Percentiles rank a stretch among this genome's conserved stretches.
These are phyloP conservation scores for Calophaca sinica DNA, from an alignment of 306 rosid genomes.

Conservation along the genomic window DNA sequence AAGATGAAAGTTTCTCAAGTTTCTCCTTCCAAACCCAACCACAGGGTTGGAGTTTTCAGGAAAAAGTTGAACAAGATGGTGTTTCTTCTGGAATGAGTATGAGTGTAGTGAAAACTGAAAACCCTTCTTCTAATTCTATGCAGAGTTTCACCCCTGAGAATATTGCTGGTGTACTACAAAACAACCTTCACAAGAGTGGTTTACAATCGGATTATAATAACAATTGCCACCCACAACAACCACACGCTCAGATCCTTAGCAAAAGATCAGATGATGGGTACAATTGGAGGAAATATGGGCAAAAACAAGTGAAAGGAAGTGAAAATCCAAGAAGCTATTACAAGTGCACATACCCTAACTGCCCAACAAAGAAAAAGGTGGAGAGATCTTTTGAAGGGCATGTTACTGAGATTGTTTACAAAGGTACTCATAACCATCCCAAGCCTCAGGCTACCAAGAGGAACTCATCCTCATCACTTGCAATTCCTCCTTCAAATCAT, in stretches of 20 bases:
- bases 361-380: constrained; percentile 96
- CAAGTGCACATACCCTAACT: constrained; percentile 90
- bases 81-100: constrained; percentile 55
- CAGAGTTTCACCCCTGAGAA: no score
- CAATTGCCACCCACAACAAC: no score
- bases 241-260: constrained; percentile 56
- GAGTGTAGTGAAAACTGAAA: constrained; percentile 61
- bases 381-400: constrained; percentile 91
- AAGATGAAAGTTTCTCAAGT: constrained; percentile 57
- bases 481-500: constrained; percentile 54
- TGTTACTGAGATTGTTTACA: constrained; percentile 92
- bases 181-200: constrained; percentile 41
- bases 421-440: constrained; percentile 92
- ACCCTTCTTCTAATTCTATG: constrained; percentile 33
- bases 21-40: constrained; percentile 78
- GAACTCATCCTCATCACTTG: constrained; percentile 54
- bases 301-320: constrained; percentile 96
- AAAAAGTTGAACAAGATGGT: constrained; percentile 55
- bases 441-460: constrained; percentile 80
- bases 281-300: constrained; percentile 99
- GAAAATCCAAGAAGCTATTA: constrained; percentile 97
- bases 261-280: constrained; percentile 90
- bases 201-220: constrained; percentile 24
- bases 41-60: constrained; percentile 67
- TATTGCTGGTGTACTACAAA: constrained; percentile 42